Percentiles rank a stretch among this genome's conserved stretches.
phyloP scores from a whole-genome alignment of 2,329 filamentous ascomycete genomes.

The Colletotrichum sp. region DNA sequence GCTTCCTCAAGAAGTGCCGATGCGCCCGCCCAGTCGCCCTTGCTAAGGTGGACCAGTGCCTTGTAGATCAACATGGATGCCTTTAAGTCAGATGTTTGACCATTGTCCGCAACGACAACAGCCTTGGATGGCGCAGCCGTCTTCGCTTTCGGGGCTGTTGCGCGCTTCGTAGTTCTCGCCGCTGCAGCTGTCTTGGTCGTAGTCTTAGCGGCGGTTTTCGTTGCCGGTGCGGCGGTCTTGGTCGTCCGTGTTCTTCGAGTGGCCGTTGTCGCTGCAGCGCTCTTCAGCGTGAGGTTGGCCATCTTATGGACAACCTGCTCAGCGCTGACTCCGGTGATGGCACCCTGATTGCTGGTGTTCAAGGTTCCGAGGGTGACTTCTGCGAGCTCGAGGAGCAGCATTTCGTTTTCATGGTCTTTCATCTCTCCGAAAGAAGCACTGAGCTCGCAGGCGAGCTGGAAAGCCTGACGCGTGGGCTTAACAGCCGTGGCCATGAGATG shows the following conservation, averaged over 20 bases:
- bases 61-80: conserved; percentile 45
- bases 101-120: conserved; percentile 3
- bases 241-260: conserved; percentile 17
- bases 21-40: conserved; percentile 64
- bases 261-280: conserved; percentile 20
- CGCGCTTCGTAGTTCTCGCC: conserved; percentile 15
- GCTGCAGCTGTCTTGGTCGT: background rate
- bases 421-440: conserved; percentile 60
- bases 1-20: conserved; percentile 58
- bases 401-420: conserved; percentile 48
- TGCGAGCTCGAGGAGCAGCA: conserved; percentile 50
- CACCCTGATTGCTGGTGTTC: background rate
- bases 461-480: conserved; percentile 47
- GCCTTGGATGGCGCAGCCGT: conserved; percentile 16
- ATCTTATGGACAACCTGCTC: conserved; percentile 41
- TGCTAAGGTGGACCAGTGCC: conserved; percentile 50
- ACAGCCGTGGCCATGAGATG: conserved; percentile 49
- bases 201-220: background rate
- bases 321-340: conserved; percentile 1
- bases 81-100: conserved; percentile 33
- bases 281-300: conserved; percentile 36
- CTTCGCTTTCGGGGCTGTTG: conserved; percentile 28
- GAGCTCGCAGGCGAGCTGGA: conserved; percentile 59
- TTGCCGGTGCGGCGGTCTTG: conserved; percentile 23
- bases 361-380: conserved; percentile 43